Base-by-base conservation (phyloP, 768 basidiomycete genomes). In the Udeniomyces megalosporus region DNA sequence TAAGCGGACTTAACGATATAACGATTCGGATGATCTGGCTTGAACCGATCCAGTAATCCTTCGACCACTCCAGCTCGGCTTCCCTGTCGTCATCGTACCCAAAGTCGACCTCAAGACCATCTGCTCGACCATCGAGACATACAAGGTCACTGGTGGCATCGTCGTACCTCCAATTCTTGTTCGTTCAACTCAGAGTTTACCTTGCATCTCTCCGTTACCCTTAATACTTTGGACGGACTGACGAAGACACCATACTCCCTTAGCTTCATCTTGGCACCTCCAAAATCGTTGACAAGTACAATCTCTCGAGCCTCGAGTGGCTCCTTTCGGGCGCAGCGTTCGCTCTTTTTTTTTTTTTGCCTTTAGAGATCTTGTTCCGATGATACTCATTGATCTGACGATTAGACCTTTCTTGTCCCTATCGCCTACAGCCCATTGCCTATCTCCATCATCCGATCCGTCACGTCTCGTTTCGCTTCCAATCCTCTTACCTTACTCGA, bases 261-360 rank as follows among this genome's bases (percentile, higher is more conserved):
- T 56, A 63, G 62, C 52, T 63, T 17, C 62, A 63, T 20, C 55
- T 63, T 24, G 62, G 54, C 29, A 42, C 47, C 24, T 63, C 62
- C 56, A 63, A 63, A 12, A 58, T 74, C 12, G 78, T 86, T 5
- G 78, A 80, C 61, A 74, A 83, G 68, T 84, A 84, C 70, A 78
- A 90, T 69, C 67, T 91, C 50, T 78, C 79, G 0, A 79, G 81
- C 1, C 69, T 91, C 15, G 69, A 75, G 24, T 68, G 78, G 3
- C 67, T 90, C 35, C 77, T 81, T 65, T 85, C 81, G 4, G 89
- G 86, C 2, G 90, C 88, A 0, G 90, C 90, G 1, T 65, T 22
- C 4, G 58, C 48, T 26, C 47, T 45, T 20, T 20, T 29, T 34
- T 50, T 22, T 42, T 29, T 29, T n/a, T 26, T 28, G 15, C n/a